These are phyloP conservation scores for Kurtzmaniella fragi DNA, from an alignment of 805 yeast genomes.

Conservation along the genomic window DNA sequence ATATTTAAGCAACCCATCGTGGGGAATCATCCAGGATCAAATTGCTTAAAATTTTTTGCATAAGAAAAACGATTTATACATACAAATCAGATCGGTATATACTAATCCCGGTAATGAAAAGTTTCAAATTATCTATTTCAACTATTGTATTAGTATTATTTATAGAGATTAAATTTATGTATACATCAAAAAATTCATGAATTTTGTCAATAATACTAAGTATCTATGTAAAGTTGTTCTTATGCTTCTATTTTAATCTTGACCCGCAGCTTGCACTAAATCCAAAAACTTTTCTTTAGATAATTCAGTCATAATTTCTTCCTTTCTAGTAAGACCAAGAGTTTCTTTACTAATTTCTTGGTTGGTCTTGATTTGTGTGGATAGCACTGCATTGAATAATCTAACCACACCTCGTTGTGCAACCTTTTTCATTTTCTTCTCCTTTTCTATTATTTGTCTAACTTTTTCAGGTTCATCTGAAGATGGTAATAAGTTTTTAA, in stretches of 20 bases:
- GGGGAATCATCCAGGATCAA: no score
- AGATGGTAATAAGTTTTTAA: constrained; percentile 60
- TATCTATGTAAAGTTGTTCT: not conserved
- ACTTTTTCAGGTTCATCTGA: constrained; percentile 52
- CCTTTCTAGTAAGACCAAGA: constrained; percentile 45
- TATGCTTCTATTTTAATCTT: constrained; percentile 10
- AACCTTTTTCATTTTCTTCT: constrained; percentile 63
- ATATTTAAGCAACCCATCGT: no score
- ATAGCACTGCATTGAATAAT: constrained; percentile 75
- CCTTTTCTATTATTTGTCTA: constrained; percentile 58
- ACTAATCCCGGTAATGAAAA: no score
- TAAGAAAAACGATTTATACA: no score
- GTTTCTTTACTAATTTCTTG: constrained; percentile 44
- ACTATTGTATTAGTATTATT: no score
- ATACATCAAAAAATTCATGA: no score
- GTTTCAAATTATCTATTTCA: no score
- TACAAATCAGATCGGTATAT: no score
- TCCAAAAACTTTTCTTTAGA: constrained; percentile 89
- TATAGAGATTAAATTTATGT: no score
- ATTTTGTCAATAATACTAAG: no score
- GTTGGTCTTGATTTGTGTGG: constrained; percentile 64
- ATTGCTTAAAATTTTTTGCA: no score
- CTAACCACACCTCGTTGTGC: constrained; percentile 88
- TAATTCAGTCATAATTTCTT: constrained; percentile 66
- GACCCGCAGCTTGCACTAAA: constrained; percentile 76